Base-by-base conservation (phyloP, 1,139 yeast species). In the Saccharomyces pastorianus region DNA sequence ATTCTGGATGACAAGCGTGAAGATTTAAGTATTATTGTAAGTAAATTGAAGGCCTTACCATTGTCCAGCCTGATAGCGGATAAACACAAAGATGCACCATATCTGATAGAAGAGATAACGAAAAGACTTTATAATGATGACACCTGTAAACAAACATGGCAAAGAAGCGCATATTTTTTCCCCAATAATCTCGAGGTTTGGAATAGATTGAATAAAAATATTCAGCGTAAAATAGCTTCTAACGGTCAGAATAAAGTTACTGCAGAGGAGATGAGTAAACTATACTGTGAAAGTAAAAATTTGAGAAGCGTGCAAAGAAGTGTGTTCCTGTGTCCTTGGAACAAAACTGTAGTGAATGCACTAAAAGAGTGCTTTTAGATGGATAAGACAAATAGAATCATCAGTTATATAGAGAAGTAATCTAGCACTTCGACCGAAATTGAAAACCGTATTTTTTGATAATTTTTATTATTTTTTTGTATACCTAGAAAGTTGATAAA, bases 181-280 rank as follows among this genome's bases (percentile, higher is more conserved):
- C 97, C 97, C 0, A 78, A 79, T 46, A 87, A 84, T 61, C 76
- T 76, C 59, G 72, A 73, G 20, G 77, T 87, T 6, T 91, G 98
- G 98, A 75, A 74, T 48, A 73, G 79, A 25, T 68, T 91, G 47
- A 80, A 81, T 62, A 66, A 72, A 20, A 72, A 72, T 49, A 76
- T 82, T 9, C 82, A 88, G 0, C 72, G 84, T 55, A 80, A 80
- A 54, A 74, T 85, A 23, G 78, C 83, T 4, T 60, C 69, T n/a
- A 60, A 63, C 28, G 69, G 72, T 8, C 73, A 68, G 44, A 66
- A 71, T 23, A 77, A 77, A 57, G 77, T 83, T 29, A 76, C 78
- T 3, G 77, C 88, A 0, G 61, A 60, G 3, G 82, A 78, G 46
- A 71, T 87, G 61, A 76, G 87, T 49, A 71, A 74, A 2, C 79